Evolutionary conservation across 805 yeast species (phyloP), one percentile per base, ranked within the genome.

Genomic region (Kuraishia capsulata): DNA sequence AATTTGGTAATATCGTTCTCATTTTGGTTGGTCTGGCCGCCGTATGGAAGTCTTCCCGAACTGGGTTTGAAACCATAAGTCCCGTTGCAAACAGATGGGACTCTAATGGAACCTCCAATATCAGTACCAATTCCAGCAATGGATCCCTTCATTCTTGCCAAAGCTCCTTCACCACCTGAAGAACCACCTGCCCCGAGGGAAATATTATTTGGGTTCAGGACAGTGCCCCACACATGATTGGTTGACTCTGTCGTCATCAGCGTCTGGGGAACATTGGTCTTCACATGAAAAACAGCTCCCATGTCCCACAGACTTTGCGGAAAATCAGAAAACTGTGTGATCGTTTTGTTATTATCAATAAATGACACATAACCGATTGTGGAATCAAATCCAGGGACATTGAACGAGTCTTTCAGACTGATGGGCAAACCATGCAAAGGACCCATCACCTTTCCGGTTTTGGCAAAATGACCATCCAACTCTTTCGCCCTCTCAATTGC

Each of bases 111-210:
- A 1, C 87, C 87, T 42, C 87, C 87, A 44, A 80, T 79, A 52
- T 80, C 87, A 19, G 81, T 71, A 32, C 86, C 86, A 32, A 76
- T 62, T 16, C 82, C 89, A 33, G 79, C 45, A 1, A 76, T 71
- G 14, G 83, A 73, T 5, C 76, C 84, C 38, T 67, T 71, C 52
- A 73, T 65, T 2, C 72, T 75, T 37, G 77, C 71, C 43, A 74
- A 53, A 0, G 81, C 76, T 44, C 85, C 83, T 54, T 79, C 86
- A 44, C 87, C 87, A 30, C 82, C 79, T 3, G 83, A 74, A 1
- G 82, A 75, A 14, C 87, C 87, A 45, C 87, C 86, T 3, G 81
- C 68, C 16, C 81, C 71, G 42, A 78, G 62, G 20, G 66, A 56
- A 28, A 77, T 61, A 46, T 79, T 78, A 56, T 62, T 58, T 1